Conservation (phyloP, 345 rosid genomes). For the Pugionium cornutum region DNA sequence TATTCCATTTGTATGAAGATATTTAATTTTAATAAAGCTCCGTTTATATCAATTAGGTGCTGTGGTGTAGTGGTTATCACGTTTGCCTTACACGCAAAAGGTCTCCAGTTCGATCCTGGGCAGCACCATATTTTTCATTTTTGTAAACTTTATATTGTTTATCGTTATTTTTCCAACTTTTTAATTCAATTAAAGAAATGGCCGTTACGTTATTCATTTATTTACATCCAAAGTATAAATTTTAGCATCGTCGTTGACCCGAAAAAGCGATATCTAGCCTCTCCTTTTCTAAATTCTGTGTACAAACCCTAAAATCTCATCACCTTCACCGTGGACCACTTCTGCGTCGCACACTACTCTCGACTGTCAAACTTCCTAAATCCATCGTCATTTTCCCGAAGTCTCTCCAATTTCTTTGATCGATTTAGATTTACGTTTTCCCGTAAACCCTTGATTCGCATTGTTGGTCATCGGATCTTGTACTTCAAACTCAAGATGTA, state of each 20-base stretch:
- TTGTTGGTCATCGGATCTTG: slow-evolving; percentile 28
- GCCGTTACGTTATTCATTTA: slow-evolving; percentile 11
- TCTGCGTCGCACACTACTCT: slow-evolving; percentile 9
- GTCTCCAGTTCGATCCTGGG: slow-evolving; percentile 19
- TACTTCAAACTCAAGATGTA: not conserved
- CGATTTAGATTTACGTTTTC: not conserved
- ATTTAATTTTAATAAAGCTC: too few relatives aligned
- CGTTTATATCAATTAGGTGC: not conserved
- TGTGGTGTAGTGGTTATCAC: slow-evolving; percentile 39
- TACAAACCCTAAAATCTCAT: slow-evolving; percentile 36
- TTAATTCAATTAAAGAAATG: not conserved
- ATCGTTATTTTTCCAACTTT: not conserved
- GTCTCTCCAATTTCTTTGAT: slow-evolving; percentile 14
- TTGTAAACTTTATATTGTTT: too few relatives aligned
- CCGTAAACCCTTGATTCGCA: slow-evolving; percentile 15
- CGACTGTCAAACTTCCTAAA: not conserved
- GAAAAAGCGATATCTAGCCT: slow-evolving; percentile 25
- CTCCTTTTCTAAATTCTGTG: not conserved
- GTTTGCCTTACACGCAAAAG: too few relatives aligned
- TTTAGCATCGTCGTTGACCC: slow-evolving; percentile 33
- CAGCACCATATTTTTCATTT: not conserved
- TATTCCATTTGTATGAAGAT: too few relatives aligned
- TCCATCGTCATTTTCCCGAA: slow-evolving; percentile 9
- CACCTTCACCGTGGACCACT: slow-evolving; percentile 20
- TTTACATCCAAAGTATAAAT: not conserved